phyloP scores from a whole-genome alignment of 2,329 filamentous ascomycete species.

The Colletotrichum neosansevieriae region DNA sequence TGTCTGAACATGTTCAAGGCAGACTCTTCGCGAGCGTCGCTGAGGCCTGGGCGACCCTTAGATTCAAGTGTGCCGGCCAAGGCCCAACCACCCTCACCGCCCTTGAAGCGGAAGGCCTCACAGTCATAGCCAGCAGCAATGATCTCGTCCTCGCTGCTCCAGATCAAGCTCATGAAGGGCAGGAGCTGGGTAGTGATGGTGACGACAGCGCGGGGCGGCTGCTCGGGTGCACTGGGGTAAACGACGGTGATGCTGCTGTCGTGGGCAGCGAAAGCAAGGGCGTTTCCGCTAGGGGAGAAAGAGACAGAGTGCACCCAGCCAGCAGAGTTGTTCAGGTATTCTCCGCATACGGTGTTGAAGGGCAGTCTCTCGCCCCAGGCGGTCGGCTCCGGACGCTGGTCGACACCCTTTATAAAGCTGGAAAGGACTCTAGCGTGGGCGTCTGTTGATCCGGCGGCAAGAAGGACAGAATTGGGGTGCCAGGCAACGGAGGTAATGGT shows the following conservation, averaged over 20 bases:
- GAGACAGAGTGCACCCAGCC: constrained; percentile 96
- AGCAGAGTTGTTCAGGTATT: constrained; percentile 94
- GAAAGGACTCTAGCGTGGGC: constrained; percentile 96
- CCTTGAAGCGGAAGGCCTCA: constrained; percentile 90
- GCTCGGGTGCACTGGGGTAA: constrained; percentile 91
- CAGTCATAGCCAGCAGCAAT: constrained; percentile 93
- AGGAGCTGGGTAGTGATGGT: constrained; percentile 90
- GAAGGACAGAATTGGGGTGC: constrained; percentile 97
- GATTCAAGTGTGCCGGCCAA: constrained; percentile 83
- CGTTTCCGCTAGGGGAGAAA: constrained; percentile 92
- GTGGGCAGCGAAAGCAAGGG: constrained; percentile 93
- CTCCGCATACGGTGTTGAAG: constrained; percentile 98
- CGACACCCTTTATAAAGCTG: constrained; percentile 95
- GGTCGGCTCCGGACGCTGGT: constrained; percentile 84
- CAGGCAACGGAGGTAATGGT: constrained; percentile 95
- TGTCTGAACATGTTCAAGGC: constrained; percentile 98
- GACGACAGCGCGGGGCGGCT: constrained; percentile 89
- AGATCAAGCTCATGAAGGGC: constrained; percentile 92
- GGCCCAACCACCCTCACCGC: constrained; percentile 84
- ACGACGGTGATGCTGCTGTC: constrained; percentile 98
- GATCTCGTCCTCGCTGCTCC: constrained; percentile 92
- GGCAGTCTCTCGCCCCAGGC: constrained; percentile 96
- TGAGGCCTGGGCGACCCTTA: constrained; percentile 73
- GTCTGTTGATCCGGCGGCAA: constrained; percentile 96
- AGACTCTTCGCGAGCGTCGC: constrained; percentile 82